A percentile compares a stretch with the other conserved stretches of the same genome.
These are phyloP conservation scores for Phytophthora idaei DNA, from an alignment of 352 stramenopile species.

Conservation along the genomic window DNA sequence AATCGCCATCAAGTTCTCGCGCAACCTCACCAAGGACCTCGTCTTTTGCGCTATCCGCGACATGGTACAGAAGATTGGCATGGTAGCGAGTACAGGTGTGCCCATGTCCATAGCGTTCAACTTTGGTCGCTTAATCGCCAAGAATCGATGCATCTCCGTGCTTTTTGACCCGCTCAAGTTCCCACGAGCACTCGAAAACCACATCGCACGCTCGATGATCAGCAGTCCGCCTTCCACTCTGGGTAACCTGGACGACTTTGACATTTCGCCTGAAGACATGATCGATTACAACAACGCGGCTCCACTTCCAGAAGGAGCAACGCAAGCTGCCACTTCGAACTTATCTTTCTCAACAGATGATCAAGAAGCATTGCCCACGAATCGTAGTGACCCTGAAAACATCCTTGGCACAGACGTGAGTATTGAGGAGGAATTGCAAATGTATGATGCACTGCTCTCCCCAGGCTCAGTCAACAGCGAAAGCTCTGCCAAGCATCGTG, in stretches of 20 bases:
- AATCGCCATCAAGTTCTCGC: constrained; percentile 84
- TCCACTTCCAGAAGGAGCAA: constrained; percentile 18
- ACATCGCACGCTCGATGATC: constrained; percentile 66
- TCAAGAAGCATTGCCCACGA: constrained; percentile 50
- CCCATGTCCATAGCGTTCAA: constrained; percentile 73
- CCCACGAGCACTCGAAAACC: constrained; percentile 57
- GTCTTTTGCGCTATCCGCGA: constrained; percentile 74
- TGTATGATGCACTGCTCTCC: constrained; percentile 53
- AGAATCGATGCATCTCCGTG: constrained; percentile 74
- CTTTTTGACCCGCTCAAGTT: constrained; percentile 74
- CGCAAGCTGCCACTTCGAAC: constrained; percentile 5
- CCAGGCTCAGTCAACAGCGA: constrained; percentile 24
- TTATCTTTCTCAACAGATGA: constrained; percentile 44
- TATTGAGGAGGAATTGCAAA: constrained; percentile 62
- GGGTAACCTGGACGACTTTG: constrained; percentile 63
- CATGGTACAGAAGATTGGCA: constrained; percentile 75
- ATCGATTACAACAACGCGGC: constrained; percentile 30
- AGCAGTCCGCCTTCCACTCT: constrained; percentile 46
- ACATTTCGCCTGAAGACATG: constrained; percentile 56
- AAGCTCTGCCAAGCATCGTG: constrained; percentile 32
- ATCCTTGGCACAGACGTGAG: constrained; percentile 46
- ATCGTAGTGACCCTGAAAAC: constrained; percentile 59
- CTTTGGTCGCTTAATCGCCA: constrained; percentile 72
- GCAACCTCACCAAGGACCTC: constrained; percentile 74
- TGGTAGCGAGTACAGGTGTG: constrained; percentile 56